Conservation (phyloP, 768 basidiomycete genomes). For the Hericium coralloides region DNA sequence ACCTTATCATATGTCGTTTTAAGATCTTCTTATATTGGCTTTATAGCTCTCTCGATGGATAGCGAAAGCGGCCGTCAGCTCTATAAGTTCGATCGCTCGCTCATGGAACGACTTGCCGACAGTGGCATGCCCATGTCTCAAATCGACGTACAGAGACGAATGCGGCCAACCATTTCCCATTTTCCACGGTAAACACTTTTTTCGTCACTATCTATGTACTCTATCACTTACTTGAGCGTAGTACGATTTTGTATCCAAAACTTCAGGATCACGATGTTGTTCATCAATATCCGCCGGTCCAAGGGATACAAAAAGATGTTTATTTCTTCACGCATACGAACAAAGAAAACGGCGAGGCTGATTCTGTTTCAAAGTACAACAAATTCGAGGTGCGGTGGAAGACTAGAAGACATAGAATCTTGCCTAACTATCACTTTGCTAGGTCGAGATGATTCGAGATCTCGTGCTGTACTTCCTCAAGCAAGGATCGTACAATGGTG, state of each 20-base stretch:
- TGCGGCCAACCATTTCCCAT: slow-evolving; percentile 62
- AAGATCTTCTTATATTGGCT: neutral
- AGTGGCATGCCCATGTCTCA: slow-evolving; percentile 57
- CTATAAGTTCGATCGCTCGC: slow-evolving; percentile 55
- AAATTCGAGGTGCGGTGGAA: slow-evolving; percentile 44
- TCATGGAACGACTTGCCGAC: slow-evolving; percentile 64
- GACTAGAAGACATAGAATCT: neutral
- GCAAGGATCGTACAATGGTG: slow-evolving; percentile 37
- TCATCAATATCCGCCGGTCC: slow-evolving; percentile 40
- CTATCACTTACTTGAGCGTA: slow-evolving; percentile 13
- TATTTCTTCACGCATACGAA: slow-evolving; percentile 62
- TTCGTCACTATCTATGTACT: neutral
- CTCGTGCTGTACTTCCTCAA: slow-evolving; percentile 45
- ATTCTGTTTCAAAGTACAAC: slow-evolving; percentile 62
- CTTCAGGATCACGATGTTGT: slow-evolving; percentile 53
- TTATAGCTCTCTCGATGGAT: slow-evolving; percentile 59
- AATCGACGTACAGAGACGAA: slow-evolving; percentile 64
- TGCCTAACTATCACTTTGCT: neutral
- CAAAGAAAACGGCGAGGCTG: slow-evolving; percentile 49
- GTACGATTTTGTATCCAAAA: slow-evolving; percentile 51
- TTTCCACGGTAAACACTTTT: slow-evolving; percentile 39
- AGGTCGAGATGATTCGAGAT: slow-evolving; percentile 40
- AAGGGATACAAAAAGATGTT: slow-evolving; percentile 54
- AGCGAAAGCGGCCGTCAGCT: slow-evolving; percentile 42
- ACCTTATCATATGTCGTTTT: neutral